phyloP scores from a whole-genome alignment of 768 basidiomycete genomes.

The Phaeolepiota aurea region DNA sequence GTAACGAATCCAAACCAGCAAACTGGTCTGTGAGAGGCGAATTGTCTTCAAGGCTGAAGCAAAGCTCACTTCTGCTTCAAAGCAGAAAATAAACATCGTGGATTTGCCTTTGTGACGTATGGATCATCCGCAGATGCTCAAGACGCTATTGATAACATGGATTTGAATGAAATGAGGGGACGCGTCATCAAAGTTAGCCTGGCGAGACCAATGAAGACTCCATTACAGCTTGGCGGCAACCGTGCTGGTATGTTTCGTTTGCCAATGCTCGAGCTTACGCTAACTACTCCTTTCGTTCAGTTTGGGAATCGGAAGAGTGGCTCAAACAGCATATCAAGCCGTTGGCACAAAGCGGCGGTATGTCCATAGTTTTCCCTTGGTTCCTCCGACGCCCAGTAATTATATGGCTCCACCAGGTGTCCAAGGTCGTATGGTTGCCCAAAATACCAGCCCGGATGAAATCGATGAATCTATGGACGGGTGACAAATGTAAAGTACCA shows the following conservation, averaged over 20 bases:
- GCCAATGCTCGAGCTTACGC: not conserved
- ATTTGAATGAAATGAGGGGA: conserved; percentile 81
- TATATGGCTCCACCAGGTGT: conserved; percentile 29
- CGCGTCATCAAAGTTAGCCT: conserved; percentile 77
- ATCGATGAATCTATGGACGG: conserved; percentile 57
- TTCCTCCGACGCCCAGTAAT: conserved; percentile 1
- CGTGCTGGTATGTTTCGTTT: conserved; percentile 54
- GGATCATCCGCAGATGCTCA: conserved; percentile 75
- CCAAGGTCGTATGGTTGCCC: conserved; percentile 39
- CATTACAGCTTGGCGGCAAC: conserved; percentile 59
- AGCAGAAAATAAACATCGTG: conserved; percentile 75
- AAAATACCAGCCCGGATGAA: conserved; percentile 17
- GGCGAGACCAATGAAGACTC: conserved; percentile 74
- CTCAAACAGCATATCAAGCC: conserved; percentile 75
- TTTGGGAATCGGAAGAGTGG: conserved; percentile 98
- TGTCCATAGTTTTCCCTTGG: conserved; percentile 8
- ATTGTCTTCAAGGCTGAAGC: not conserved
- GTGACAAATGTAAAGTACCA: conserved; percentile 23
- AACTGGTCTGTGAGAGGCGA: conserved; percentile 12
- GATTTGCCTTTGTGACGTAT: conserved; percentile 91
- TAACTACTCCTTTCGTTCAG: conserved; percentile 27
- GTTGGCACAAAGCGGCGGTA: conserved; percentile 66
- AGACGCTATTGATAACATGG: conserved; percentile 99
- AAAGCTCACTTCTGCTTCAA: conserved; percentile 1
- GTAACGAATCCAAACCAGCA: conserved; percentile 60